Conservation (phyloP, 108 stramenopile species). For the Skeletonema marinoi region DNA sequence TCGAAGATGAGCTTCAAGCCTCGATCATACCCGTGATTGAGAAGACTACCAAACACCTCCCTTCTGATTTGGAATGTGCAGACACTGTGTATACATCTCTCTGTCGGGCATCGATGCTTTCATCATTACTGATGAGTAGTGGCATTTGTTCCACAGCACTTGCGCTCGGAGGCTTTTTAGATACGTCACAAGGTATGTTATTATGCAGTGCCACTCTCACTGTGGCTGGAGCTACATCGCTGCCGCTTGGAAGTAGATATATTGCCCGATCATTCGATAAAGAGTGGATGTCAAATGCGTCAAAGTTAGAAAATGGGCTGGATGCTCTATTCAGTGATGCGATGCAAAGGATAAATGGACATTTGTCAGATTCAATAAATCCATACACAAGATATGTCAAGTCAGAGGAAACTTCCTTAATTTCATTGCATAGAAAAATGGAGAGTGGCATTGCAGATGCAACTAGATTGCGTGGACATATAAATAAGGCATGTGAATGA, state of each 20-base stretch:
- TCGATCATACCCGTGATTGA: constrained; percentile 27
- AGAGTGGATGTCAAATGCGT: constrained; percentile 43
- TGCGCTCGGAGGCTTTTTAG: constrained; percentile 15
- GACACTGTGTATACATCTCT: constrained; percentile 35
- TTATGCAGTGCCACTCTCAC: constrained; percentile 16
- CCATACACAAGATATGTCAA: constrained; percentile 74
- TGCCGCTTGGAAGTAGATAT: constrained; percentile 34
- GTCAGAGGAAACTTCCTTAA: constrained; percentile 55
- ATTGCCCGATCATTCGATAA: constrained; percentile 32
- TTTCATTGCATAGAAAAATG: constrained; percentile 48
- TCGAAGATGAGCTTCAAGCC: constrained; percentile 50
- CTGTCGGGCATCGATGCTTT: constrained; percentile 34
- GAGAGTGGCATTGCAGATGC: constrained; percentile 45
- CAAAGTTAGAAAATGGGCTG: constrained; percentile 46
- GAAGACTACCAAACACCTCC: constrained; percentile 11
- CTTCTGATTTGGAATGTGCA: constrained; percentile 29
- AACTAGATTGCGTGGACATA: constrained; percentile 54
- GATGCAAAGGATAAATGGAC: constrained; percentile 48
- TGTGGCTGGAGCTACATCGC: constrained; percentile 26
- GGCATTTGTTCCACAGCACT: constrained; percentile 27
- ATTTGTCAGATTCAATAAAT: constrained; percentile 61
- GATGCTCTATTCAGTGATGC: constrained; percentile 44
- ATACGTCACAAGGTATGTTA: constrained; percentile 16
- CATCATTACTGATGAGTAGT: constrained; percentile 23
- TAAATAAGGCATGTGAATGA: constrained; percentile 44